phyloP scores from a whole-genome alignment of 1,284 basidiomycete genomes.

The Athelia sp. region DNA sequence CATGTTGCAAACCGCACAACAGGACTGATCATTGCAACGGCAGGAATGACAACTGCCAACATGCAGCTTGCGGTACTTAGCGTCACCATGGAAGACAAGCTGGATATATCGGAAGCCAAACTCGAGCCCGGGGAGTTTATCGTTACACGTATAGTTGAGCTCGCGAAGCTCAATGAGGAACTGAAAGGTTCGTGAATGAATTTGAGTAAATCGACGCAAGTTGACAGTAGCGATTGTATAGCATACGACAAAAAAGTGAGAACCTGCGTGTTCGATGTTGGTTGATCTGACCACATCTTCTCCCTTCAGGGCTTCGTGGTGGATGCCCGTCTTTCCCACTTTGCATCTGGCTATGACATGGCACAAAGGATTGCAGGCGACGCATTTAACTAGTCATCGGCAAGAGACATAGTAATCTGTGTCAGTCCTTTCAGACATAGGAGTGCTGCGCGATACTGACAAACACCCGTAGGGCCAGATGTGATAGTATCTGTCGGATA shows the following conservation, averaged over 20 bases:
- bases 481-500: no score
- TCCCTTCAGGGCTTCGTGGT: constrained; percentile 68
- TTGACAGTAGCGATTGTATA: constrained; percentile 21
- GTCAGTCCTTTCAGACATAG: no score
- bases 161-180: constrained; percentile 56
- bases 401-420: no score
- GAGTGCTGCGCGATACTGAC: no score
- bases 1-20: constrained; percentile 3
- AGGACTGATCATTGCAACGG: not conserved
- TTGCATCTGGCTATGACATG: constrained; percentile 68
- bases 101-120: constrained; percentile 58
- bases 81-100: constrained; percentile 54
- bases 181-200: constrained; percentile 53
- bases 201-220: constrained; percentile 2
- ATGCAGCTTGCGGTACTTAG: constrained; percentile 72
- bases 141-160: constrained; percentile 63
- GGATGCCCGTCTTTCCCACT: constrained; percentile 72
- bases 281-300: constrained; percentile 5
- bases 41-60: constrained; percentile 80
- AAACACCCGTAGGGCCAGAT: no score
- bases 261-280: not conserved
- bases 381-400: constrained; percentile 3
- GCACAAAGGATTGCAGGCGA: constrained; percentile 28
- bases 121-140: constrained; percentile 85
- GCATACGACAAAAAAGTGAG: constrained; percentile 64